phyloP scores from a whole-genome alignment of 202 grass and related monocot species.

The Schoenoplectus triqueter region DNA sequence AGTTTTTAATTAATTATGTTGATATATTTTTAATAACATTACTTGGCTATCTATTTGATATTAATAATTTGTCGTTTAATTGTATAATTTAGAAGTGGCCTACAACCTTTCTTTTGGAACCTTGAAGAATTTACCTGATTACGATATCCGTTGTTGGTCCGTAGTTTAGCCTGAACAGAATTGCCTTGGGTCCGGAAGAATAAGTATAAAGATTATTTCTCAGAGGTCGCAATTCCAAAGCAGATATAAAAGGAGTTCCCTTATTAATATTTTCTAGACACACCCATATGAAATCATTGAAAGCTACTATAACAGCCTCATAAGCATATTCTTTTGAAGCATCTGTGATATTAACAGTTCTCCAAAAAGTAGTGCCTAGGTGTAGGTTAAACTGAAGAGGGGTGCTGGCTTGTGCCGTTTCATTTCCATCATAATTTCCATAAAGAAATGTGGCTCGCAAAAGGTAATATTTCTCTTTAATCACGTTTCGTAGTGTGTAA shows the following conservation, averaged over 20 bases:
- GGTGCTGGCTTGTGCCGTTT: neutral
- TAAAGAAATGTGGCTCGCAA: slow-evolving; percentile 1
- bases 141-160: slow-evolving; percentile 19
- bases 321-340: slow-evolving; percentile 12
- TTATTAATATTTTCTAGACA: slow-evolving; percentile 28
- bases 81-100: neutral
- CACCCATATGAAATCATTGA: slow-evolving; percentile 24
- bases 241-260: slow-evolving; percentile 44
- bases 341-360: slow-evolving; percentile 39
- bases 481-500: neutral
- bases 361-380: slow-evolving; percentile 34
- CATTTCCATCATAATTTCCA: slow-evolving; percentile 42
- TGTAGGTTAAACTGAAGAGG: slow-evolving; percentile 42
- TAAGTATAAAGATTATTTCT: neutral
- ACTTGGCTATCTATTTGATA: too few relatives aligned
- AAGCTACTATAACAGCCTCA: slow-evolving; percentile 26
- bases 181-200: neutral
- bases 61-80: too few relatives aligned
- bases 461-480: neutral
- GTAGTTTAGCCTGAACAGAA: slow-evolving; percentile 38
- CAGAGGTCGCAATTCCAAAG: slow-evolving; percentile 42
- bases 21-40: too few relatives aligned
- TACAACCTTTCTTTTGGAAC: neutral
- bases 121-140: slow-evolving; percentile 18
- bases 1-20: too few relatives aligned